Evolutionary conservation across 306 rosid species (phyloP).

Genomic region (Corylus avellana): DNA sequence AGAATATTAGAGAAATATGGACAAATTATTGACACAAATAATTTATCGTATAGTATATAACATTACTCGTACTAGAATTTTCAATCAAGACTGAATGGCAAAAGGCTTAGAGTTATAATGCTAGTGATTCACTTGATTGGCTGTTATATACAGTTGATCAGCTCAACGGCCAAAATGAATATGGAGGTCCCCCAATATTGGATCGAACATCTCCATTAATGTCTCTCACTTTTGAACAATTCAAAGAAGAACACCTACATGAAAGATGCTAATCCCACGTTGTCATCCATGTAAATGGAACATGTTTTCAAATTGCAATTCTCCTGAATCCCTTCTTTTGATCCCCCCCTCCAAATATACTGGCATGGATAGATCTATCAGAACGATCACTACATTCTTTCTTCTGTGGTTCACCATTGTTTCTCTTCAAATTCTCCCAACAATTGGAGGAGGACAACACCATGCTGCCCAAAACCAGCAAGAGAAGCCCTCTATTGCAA

Average conservation of each 20-base stretch:
- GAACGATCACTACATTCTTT: slow-evolving; percentile 28
- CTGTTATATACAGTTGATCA: too few species aligned
- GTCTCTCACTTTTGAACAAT: slow-evolving; percentile 41
- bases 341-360: slow-evolving; percentile 2
- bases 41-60: too few species aligned
- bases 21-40: too few species aligned
- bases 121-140: too few species aligned
- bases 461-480: slow-evolving; percentile 31
- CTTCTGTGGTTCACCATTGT: slow-evolving; percentile 38
- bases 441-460: slow-evolving; percentile 39
- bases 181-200: neutral
- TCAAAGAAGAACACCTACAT: slow-evolving; percentile 49
- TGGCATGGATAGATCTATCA: slow-evolving; percentile 48
- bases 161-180: too few species aligned
- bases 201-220: neutral
- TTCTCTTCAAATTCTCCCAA: slow-evolving; percentile 37
- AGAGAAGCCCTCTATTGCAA: slow-evolving; percentile 34
- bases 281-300: slow-evolving; percentile 13
- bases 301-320: slow-evolving; percentile 25
- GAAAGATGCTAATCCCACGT: slow-evolving; percentile 48
- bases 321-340: neutral
- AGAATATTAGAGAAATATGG: too few species aligned
- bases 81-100: too few species aligned
- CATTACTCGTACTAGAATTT: too few species aligned
- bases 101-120: too few species aligned